Base-by-base conservation (phyloP, 2,329 filamentous ascomycete species). In the Alternaria sp. region DNA sequence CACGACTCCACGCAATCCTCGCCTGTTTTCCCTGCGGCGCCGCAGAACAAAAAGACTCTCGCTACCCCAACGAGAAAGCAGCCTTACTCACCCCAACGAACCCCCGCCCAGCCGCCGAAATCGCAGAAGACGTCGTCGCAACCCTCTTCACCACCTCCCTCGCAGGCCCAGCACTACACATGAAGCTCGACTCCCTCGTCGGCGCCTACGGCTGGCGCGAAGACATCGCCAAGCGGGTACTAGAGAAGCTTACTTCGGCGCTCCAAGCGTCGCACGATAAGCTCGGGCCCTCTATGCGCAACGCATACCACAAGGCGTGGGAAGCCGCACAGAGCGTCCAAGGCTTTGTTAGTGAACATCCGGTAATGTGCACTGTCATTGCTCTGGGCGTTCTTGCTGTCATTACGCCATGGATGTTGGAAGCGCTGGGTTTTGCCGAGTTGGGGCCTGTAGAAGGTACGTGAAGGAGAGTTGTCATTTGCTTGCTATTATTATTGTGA, bases 341-440 rank as follows among this genome's bases (percentile, higher is more conserved):
- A 29, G 68, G 62, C 28, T 75, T 77, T 50, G 69, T 71, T n/a
- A 58, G 65, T 21, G 61, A 74, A 31, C 73, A 77, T 44, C 74
- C 72, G 0, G 56, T 72, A 4, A 67, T 69, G 49, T 66, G 62
- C 48, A 75, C 65, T 0, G 61, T 75, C 11, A 65, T 76, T 44
- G 74, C 72, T 8, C 36, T 75, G 5, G 74, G 74, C 13, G 68
- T 76, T 5, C 60, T 77, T 21, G 65, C 63, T 29, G 10, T 70
- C 8, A 48, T 76, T 9, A 68, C 68, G 17, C 72, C 73, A 8
- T 71, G 65, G 63, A 60, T 68, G 13, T 56, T 75, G n/a, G 69
- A 71, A 44, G 68, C 65, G 50, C 61, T 77, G 34, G 74, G 74
- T 11, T 77, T 77, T 45, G 72, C 57, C 1, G 72, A 75, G 58